These are phyloP conservation scores for Penicillium decumbens DNA, from an alignment of 2,329 filamentous ascomycete genomes.

Conservation along the genomic window DNA sequence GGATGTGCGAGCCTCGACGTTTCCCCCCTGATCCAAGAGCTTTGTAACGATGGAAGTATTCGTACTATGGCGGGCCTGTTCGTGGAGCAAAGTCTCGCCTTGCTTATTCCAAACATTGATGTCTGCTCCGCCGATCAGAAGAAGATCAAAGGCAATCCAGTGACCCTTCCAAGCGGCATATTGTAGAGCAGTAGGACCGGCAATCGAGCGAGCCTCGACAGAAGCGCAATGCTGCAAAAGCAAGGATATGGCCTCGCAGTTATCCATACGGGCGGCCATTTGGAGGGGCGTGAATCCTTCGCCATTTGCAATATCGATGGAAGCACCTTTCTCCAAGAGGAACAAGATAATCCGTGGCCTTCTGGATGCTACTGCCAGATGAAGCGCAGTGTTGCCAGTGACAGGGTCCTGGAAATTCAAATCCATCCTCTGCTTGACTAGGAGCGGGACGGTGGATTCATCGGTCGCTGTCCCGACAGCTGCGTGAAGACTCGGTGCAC, in stretches of 20 bases:
- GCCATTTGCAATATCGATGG: conserved; percentile 22
- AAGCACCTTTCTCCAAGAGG: conserved; percentile 29
- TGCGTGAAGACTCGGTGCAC: conserved; percentile 22
- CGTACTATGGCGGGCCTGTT: conserved; percentile 17
- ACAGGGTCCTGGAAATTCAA: conserved; percentile 23
- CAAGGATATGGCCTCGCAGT: conserved; percentile 29
- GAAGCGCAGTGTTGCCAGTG: conserved; percentile 28
- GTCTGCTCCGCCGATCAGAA: conserved; percentile 29
- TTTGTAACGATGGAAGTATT: conserved; percentile 20
- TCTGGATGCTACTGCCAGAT: conserved; percentile 24
- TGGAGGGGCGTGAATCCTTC: conserved; percentile 30
- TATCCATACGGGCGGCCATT: conserved; percentile 26
- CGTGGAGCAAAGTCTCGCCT: conserved; percentile 29
- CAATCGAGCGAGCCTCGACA: conserved; percentile 22
- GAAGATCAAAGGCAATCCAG: conserved; percentile 30
- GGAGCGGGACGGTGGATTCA: conserved; percentile 29
- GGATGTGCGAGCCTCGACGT: conserved; percentile 26
- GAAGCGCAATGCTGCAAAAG: conserved; percentile 26
- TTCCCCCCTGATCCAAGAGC: conserved; percentile 25
- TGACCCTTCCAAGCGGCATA: conserved; percentile 21
- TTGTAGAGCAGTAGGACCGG: conserved; percentile 27
- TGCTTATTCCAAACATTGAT: conserved; percentile 30
- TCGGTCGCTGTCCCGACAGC: conserved; percentile 29
- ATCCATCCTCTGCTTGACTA: conserved; percentile 26
- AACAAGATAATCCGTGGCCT: conserved; percentile 27